Evolutionary conservation across 164 flowering plant species (phyloP), one percentile per base, ranked within the genome.

Genomic region (Cinnamomum chago): DNA sequence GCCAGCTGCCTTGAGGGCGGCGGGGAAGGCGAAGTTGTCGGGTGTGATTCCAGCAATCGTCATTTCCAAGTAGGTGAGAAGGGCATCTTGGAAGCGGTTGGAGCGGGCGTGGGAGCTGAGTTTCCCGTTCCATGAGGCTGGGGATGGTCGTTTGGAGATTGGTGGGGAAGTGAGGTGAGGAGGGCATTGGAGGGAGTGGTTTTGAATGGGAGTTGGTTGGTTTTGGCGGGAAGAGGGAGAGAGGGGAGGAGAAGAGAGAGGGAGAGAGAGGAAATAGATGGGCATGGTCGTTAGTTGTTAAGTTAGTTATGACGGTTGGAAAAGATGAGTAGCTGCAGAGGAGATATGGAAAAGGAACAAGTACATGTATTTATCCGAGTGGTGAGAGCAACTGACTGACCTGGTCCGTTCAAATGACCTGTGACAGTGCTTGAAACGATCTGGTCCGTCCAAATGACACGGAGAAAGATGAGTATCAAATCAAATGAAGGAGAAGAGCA

Each of bases 1-100:
- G 0, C 88, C 70, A 9, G 74, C 88, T 10, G 94, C 90, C 73
- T 89, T 92, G 23, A 92, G 70, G 50, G 83, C 80, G 0, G 93
- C 92, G 0, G 97, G 98, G 82, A 90, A 89, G 51, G 85, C 86
- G 55, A 88, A 91, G 50, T 90, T 83, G 76, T 93, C 88, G 9
- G 92, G 95, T 7, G 71, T 40, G 25, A 83, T 30, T 13, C 90
- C 90, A 2, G 85, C 75, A 7, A 28, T 15, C 0, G 80, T 79
- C 94, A 91, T 89, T 3, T 80, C 79, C 15, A 84, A 73, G 79
- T 87, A 93, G 11, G 92, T 83, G 24, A 74, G 80, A 11, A 93
- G 72, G 77, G 96, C 94, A 70, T 87, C 84, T n/a, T 47, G 86
- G 83, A 83, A 88, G 28, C 28, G 81, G 51, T 76, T 76, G 73